phyloP scores from a whole-genome alignment of 148 eudicot species.

The Cornus kousa region DNA sequence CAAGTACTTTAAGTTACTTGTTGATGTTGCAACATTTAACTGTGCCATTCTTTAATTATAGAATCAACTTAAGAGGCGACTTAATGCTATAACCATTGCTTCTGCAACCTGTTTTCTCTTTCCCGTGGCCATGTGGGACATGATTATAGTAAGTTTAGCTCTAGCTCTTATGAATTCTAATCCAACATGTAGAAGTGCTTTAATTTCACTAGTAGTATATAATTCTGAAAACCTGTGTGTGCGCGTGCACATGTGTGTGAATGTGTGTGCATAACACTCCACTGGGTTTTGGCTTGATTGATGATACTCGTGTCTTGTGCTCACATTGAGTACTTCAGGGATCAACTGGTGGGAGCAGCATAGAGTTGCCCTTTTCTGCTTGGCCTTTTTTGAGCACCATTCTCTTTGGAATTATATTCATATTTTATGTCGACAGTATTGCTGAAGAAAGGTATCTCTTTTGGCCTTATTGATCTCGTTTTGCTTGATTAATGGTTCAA shows the following conservation, averaged over 20 bases:
- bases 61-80: constrained; percentile 92
- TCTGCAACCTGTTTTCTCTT: constrained; percentile 97
- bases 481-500: constrained; percentile 6
- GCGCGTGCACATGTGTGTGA: too few species aligned
- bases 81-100: constrained; percentile 88
- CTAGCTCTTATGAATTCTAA: not conserved
- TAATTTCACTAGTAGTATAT: not conserved
- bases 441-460: constrained; percentile 87
- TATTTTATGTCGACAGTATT: constrained; percentile 84
- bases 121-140: constrained; percentile 98
- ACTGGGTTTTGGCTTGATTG: not conserved
- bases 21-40: constrained; percentile 4
- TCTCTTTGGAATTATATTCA: constrained; percentile 75
- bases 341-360: constrained; percentile 46
- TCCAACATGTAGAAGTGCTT: not conserved
- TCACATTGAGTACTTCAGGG: constrained; percentile 53
- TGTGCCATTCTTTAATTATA: constrained; percentile 29
- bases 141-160: constrained; percentile 62
- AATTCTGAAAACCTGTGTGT: not conserved
- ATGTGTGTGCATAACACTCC: not conserved
- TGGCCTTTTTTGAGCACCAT: constrained; percentile 84
- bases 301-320: not conserved
- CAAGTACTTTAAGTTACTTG: not conserved
- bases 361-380: constrained; percentile 56
- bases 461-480: not conserved